Evolutionary conservation across 352 stramenopile genomes (phyloP), one percentile per base, ranked within the genome.

Genomic region (Pythium guiyangense): DNA sequence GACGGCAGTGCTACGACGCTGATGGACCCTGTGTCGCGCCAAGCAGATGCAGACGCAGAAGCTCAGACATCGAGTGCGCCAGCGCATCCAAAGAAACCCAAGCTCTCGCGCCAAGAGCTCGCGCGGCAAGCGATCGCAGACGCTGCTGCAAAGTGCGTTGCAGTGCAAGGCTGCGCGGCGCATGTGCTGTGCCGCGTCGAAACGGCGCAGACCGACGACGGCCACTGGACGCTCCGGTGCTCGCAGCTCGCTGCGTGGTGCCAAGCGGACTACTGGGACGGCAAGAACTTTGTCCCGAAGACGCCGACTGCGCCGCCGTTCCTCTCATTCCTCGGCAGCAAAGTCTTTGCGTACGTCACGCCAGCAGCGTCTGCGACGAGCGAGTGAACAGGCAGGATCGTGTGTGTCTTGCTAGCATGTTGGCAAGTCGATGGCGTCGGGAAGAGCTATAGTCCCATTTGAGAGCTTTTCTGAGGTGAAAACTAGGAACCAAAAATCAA

Each of bases 311-410:
- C 68, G 1, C 61, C 63, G 5, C 73, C 82, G 22, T 93, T 84
- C 53, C 62, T 95, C 47, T 90, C 85, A n/a, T 95, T 95, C 51
- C 68, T 95, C 4, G 85, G 85, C 20, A 92, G 79, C 54, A 84
- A 92, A 69, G 49, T 65, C 22, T 93, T 95, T 65, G 83, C 73
- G 12, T 83, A 86, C 64, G 79, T 93, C 26, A n/a, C 68, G 6
- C 45, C 70, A 26, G 35, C 15, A 12, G 20, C 47, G n/a, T 18
- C n/a, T n/a, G n/a, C 34, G 18, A 15, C 25, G 1, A 26, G 4
- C 46, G 42, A 55, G 22, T 25, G 31, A 52, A 25, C 31, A 42
- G 4, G 29, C 12, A 42, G 37, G 14, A 20, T 39, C 34, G 34
- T 5, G 3, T 20, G 14, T 14, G 39, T 20, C 37, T 20, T 4